Conservation (phyloP, 306 rosid species). For the Carpinus fangiana region DNA sequence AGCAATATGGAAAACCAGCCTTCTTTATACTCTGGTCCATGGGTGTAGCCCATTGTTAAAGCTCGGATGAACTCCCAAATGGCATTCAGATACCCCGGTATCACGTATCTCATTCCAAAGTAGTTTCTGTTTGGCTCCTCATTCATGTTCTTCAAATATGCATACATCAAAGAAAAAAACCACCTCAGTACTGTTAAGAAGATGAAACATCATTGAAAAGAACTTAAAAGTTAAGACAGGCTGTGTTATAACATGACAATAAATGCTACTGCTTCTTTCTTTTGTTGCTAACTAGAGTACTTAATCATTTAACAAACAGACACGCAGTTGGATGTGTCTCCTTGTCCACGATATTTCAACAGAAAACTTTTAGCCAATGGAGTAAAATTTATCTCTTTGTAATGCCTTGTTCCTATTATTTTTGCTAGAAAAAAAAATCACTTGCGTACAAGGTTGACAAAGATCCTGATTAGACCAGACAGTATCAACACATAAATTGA, state of each 20-base stretch:
- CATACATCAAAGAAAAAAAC: conserved; percentile 20
- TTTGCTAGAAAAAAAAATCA: not conserved
- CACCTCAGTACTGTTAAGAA: conserved; percentile 15
- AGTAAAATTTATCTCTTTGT: not conserved
- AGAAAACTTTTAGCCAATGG: not conserved
- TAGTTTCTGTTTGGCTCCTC: conserved; percentile 79
- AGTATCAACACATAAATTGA: not conserved
- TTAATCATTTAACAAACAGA: not conserved
- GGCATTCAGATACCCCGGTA: conserved; percentile 57
- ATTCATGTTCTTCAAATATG: conserved; percentile 38
- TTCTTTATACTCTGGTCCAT: conserved; percentile 65
- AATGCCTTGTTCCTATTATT: not conserved
- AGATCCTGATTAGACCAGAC: not conserved
- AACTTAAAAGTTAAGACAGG: not conserved
- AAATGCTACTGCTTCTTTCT: not conserved
- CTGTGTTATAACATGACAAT: not conserved
- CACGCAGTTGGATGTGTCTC: not conserved
- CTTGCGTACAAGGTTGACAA: not conserved
- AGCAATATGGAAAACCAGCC: conserved; percentile 55
- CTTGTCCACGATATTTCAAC: not conserved
- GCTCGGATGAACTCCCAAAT: conserved; percentile 71
- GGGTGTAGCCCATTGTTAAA: conserved; percentile 48
- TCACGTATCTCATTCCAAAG: conserved; percentile 46
- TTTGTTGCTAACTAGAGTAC: not conserved
- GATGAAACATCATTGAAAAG: conserved; percentile 14